Evolutionary conservation across 495 filamentous ascomycete genomes (phyloP), one percentile per base, ranked within the genome.

Genomic region (Daldinia bambusicola): DNA sequence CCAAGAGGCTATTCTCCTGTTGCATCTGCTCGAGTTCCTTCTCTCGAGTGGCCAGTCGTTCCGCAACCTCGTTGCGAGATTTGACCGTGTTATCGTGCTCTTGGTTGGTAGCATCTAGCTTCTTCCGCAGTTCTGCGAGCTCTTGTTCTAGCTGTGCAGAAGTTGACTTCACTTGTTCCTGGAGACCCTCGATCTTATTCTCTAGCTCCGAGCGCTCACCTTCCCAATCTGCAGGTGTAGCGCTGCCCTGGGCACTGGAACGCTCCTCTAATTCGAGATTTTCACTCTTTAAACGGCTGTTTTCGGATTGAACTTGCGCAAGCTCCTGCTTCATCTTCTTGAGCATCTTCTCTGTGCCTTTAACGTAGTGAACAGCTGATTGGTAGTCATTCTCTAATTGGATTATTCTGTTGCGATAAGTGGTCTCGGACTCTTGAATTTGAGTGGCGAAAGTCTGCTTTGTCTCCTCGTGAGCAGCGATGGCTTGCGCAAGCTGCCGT

Each of bases 281-380:
- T 69, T 97, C 92, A 37, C 88, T 88, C 77, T 96, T 93, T 37
- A 98, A 78, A 62, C 90, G 90, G n/a, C 83, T 83, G 72, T 97
- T 97, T 53, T 94, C 89, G 41, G 87, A 80, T 84, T 97, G 98
- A 78, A 94, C 94, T 38, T 94, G 92, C 40, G 89, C 83, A 12
- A 98, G 84, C 79, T 99, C 95, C 70, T 97, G 93, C 84, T 99
- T 98, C 89, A 99, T 97, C 73, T 94, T 94, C 80, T 95, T 94
- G 26, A 99, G 85, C 93, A 99, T 97, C 86, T 97, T 98, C 81
- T 99, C 96, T 1, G 95, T 98, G 43, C 95, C 96, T 76, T 97
- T 96, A 69, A 99, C 93, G 76, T 99, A 99, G 80, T 97, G 94
- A n/a, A 98, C 94, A 12, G 96, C 94, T n/a, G 96, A 97, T 77